Evolutionary conservation across 2,329 filamentous ascomycete genomes (phyloP), one percentile per base, ranked within the genome.

Genomic region (Cladophialophora chaetospira): DNA sequence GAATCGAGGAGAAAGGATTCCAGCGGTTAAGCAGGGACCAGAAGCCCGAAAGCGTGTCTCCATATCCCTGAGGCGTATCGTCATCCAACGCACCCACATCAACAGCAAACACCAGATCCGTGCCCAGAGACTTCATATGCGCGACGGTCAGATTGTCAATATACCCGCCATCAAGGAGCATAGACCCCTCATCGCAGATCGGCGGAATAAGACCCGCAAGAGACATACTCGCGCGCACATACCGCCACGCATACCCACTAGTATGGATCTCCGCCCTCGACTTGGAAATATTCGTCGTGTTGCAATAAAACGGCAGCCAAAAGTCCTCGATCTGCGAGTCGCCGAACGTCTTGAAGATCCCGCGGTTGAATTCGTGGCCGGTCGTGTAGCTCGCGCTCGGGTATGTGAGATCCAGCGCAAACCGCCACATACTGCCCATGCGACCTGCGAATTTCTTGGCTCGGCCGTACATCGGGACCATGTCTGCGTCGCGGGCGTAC

Each of bases 391-490:
- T 96, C 5, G 90, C 91, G 4, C 93, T 94, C 0, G 94, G 94
- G 71, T 99, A 99, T 0, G 94, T 99, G 66, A 99, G 74, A 69
- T 99, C 94, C 2, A 99, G 79, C 1, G 92, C 92, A 71, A 99
- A 97, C n/a, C 94, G 86, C 94, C 94, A 99, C 75, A 97, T 90
- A 73, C 93, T 97, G 42, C 90, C 91, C 95, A 99, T 99, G n/a
- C 95, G 88, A 3, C 94, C 92, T 0, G 94, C 85, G 71, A 99
- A 99, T 71, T 97, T 97, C 81, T 99, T 99, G 11, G 91, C 91
- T 43, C 95, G 84, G 0, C 94, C 94, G 67, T 96, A 96, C 83
- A 97, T 96, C 10, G 94, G 94, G 3, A 99, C 93, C 1, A 97
- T 87, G 69, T 99, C 95, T 8, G 93, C 94, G 70, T 99, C 94